phyloP scores from a whole-genome alignment of 192 early-diverging fungal species.

The Physocladia obscura region DNA sequence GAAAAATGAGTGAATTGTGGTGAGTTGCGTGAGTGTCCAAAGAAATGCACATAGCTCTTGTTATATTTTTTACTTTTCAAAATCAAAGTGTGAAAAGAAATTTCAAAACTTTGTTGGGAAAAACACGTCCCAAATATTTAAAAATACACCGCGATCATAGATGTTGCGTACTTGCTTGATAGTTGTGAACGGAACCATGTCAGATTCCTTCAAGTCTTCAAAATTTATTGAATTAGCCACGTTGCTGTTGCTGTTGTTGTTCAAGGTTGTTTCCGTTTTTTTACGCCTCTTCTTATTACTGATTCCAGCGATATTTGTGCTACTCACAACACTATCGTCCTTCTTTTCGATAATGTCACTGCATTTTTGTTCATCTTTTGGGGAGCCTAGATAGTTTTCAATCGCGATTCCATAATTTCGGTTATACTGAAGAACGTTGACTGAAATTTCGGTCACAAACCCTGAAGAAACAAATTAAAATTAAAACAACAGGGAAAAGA shows the following conservation, averaged over 20 bases:
- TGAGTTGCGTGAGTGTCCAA: no score
- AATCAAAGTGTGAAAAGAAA: no score
- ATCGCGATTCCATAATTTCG: constrained; percentile 29
- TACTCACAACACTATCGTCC: not conserved
- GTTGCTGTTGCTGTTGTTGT: not conserved
- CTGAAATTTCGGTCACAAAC: constrained; percentile 24
- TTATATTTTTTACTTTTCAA: no score
- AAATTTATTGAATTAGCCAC: no score
- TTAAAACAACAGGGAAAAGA: no score
- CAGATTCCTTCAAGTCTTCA: not conserved
- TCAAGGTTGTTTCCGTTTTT: not conserved
- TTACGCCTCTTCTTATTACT: not conserved
- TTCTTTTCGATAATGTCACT: not conserved
- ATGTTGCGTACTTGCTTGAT: constrained; percentile 38
- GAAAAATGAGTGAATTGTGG: no score
- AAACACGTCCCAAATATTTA: constrained; percentile 39
- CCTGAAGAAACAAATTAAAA: no score
- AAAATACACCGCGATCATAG: constrained; percentile 35
- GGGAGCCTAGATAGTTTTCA: not conserved
- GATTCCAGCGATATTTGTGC: not conserved
- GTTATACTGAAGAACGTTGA: constrained; percentile 35
- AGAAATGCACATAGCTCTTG: no score
- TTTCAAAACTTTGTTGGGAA: constrained; percentile 33
- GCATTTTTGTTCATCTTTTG: no score
- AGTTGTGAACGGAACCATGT: constrained; percentile 23